Percentiles rank a stretch among this genome's conserved stretches.
Evolutionary conservation across 2,329 filamentous ascomycete genomes (phyloP).

Genomic region (Ascochyta pisi): DNA sequence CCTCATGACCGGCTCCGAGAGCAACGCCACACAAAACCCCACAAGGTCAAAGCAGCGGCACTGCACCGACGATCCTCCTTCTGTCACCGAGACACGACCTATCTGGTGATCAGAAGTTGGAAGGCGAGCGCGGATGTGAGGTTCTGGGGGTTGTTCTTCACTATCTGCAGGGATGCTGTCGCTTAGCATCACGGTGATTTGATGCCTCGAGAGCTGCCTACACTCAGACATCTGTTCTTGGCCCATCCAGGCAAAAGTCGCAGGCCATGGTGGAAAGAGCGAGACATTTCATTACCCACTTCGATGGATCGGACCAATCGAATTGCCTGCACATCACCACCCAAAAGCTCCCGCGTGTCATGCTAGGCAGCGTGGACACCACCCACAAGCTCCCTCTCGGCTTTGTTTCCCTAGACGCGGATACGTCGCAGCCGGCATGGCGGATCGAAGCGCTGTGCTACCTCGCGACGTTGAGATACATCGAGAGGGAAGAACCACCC

Average conservation of each 20-base stretch:
- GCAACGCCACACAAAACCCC: constrained; percentile 18
- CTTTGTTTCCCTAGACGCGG: constrained; percentile 2
- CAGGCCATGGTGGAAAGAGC: neutral
- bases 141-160: neutral
- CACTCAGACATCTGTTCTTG: constrained; percentile 6
- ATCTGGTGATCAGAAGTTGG: constrained; percentile 6
- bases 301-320: neutral
- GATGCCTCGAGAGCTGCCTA: constrained; percentile 13
- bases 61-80: constrained; percentile 9
- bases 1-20: constrained; percentile 17
- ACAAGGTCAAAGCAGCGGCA: constrained; percentile 18
- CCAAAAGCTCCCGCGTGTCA: constrained; percentile 8
- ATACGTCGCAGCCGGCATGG: neutral
- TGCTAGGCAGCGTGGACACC: constrained; percentile 11
- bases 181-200: constrained; percentile 18
- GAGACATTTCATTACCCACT: neutral
- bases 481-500: neutral
- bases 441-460: neutral
- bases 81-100: constrained; percentile 13
- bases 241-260: neutral
- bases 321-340: neutral
- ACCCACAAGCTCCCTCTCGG: constrained; percentile 14
- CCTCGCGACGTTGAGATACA: neutral
- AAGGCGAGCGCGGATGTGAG: neutral
- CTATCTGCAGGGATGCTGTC: constrained; percentile 12